Evolutionary conservation across 2,329 filamentous ascomycete genomes (phyloP), one percentile per base, ranked within the genome.

Genomic region (Sporothrix curviconia): DNA sequence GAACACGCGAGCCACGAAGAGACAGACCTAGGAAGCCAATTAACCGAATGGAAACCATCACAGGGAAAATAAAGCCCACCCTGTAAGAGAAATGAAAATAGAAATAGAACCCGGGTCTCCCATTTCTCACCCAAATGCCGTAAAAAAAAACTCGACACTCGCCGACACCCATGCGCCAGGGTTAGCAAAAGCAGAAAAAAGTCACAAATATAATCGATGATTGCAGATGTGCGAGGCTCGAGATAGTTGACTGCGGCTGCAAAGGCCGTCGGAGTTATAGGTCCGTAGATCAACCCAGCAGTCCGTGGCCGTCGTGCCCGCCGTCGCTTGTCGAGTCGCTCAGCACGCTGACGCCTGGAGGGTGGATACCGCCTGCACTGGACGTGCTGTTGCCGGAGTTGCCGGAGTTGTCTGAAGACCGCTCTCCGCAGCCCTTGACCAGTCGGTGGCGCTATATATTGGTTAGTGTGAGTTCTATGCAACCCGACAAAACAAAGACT

Each of bases 371-470:
- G 15, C 11, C 53, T n/a, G 36, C 25, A 8, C 12, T 39, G 5
- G 53, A 19, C 3, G 15, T 15, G 22, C 40, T 47, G 30, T 53
- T 54, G 49, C 22, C 28, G 22, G 50, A 50, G 36, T 36, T 50
- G 32, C 28, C 28, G 28, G 54, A 50, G 28, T 36, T 50, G 28
- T 30, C 15, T 39, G 22, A 15, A 39, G 36, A 50, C 11, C 68
- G 67, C 42, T 72, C 75, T 15, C 77, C 83, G 63, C 84, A 86
- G 3, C 83, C 82, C 66, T 86, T 87, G 34, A 87, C 84, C 5
- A 86, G 73, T 40, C 79, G 77, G 66, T 86, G 82, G 56, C 82
- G 74, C 80, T 86, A 64, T 62, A 12, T 3, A 14, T 46, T 19
- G 17, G 55, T 58, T 42, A 62, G 55, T 7, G 0, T 30, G 4